phyloP scores from a whole-genome alignment of 192 early-diverging fungal species.

The Phlyctochytrium bullatum region DNA sequence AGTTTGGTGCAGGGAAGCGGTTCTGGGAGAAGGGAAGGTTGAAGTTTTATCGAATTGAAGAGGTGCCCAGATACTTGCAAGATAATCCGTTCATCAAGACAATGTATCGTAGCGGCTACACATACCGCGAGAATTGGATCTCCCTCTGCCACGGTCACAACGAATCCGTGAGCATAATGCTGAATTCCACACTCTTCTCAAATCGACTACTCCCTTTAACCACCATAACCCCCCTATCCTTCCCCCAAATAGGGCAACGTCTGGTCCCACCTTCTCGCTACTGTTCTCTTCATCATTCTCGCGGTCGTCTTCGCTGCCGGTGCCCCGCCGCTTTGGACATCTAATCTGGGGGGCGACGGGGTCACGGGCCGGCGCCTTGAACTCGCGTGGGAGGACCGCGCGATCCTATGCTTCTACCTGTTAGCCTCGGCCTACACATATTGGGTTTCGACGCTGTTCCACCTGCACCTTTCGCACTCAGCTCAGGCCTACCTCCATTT shows the following conservation, averaged over 20 bases:
- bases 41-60: not conserved
- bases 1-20: not conserved
- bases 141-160: slow-evolving; percentile 33
- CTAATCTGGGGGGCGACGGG: not conserved
- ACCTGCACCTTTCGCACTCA: slow-evolving; percentile 30
- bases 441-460: slow-evolving; percentile 18
- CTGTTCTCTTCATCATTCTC: slow-evolving; percentile 15
- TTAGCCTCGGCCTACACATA: slow-evolving; percentile 12
- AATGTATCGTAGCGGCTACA: slow-evolving; percentile 16
- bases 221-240: not conserved
- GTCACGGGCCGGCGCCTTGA: not conserved
- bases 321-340: not conserved
- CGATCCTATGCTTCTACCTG: slow-evolving; percentile 10
- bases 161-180: slow-evolving; percentile 17
- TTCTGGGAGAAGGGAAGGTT: not conserved
- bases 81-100: slow-evolving; percentile 20
- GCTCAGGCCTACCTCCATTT: slow-evolving; percentile 20
- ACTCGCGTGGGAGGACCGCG: not conserved
- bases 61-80: slow-evolving; percentile 6
- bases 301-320: not conserved
- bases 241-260: not conserved
- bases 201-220: not conserved
- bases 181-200: too few relatives aligned
- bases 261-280: slow-evolving; percentile 11
- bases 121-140: slow-evolving; percentile 21